Conservation (phyloP, 2,329 filamentous ascomycete genomes). For the Penicillium sp. region DNA sequence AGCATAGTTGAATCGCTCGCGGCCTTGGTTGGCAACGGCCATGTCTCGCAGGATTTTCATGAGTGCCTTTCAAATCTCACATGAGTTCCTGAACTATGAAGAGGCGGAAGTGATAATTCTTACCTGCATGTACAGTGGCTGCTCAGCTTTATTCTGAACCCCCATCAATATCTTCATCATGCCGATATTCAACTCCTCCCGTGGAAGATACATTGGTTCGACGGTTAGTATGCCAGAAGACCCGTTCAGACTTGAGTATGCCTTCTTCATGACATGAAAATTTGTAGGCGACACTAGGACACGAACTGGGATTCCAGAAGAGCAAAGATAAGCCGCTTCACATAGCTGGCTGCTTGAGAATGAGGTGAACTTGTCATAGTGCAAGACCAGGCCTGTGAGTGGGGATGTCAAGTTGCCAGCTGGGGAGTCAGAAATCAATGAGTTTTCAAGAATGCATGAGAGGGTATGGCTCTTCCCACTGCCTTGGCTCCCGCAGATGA, state of each 20-base stretch:
- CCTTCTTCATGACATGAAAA: constrained; percentile 35
- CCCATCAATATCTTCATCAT: constrained; percentile 54
- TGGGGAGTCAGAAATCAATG: constrained; percentile 26
- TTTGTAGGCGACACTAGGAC: constrained; percentile 51
- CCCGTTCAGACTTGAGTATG: constrained; percentile 39
- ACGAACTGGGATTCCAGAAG: constrained; percentile 43
- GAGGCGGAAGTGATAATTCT: constrained; percentile 6
- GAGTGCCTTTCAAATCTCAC: constrained; percentile 33
- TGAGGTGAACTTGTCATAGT: constrained; percentile 48
- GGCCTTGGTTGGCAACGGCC: constrained; percentile 36
- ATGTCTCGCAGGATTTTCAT: constrained; percentile 49
- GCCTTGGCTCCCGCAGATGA: constrained; percentile 60
- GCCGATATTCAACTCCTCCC: constrained; percentile 47
- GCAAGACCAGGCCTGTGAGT: constrained; percentile 51
- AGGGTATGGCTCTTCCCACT: constrained; percentile 58
- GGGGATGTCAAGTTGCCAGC: constrained; percentile 45
- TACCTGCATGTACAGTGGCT: constrained; percentile 49
- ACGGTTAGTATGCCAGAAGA: constrained; percentile 33
- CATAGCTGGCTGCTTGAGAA: constrained; percentile 39
- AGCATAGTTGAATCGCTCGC: constrained; percentile 42
- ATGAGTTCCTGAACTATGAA: not conserved
- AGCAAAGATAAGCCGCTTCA: constrained; percentile 53
- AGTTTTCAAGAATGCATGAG: constrained; percentile 51
- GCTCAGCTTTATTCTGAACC: constrained; percentile 36
- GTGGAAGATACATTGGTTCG: constrained; percentile 43